Conservation (phyloP, 371 early-diverging fungal genomes). For the Mortierella sp. region DNA sequence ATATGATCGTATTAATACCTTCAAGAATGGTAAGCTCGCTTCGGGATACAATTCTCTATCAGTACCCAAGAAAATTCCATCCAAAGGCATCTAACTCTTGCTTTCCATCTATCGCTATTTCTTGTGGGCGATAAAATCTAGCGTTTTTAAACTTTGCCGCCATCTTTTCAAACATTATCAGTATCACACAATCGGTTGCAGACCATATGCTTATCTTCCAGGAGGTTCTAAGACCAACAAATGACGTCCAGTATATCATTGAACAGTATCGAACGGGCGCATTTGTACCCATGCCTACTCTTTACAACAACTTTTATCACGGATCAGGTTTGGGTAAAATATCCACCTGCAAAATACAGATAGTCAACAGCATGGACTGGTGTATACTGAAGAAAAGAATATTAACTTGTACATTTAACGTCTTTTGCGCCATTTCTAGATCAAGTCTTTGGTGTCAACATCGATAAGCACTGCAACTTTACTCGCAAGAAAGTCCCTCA, state of each 20-base stretch:
- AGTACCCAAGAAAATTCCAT: background rate
- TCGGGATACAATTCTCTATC: background rate
- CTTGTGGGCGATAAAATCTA: too few species aligned
- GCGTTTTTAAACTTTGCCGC: constrained; percentile 72
- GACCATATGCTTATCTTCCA: constrained; percentile 78
- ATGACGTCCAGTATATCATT: constrained; percentile 81
- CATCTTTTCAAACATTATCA: constrained; percentile 68
- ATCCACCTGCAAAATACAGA: background rate
- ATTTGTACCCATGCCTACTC: constrained; percentile 76
- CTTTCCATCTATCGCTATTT: too few species aligned
- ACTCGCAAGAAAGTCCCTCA: constrained; percentile 69
- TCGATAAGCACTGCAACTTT: constrained; percentile 74
- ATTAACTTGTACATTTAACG: too few species aligned
- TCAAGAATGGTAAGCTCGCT: constrained; percentile 59
- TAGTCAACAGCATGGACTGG: background rate
- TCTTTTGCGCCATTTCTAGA: constrained; percentile 49
- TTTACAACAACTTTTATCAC: constrained; percentile 76
- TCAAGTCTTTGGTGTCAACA: constrained; percentile 83
- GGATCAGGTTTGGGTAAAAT: constrained; percentile 70
- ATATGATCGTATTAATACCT: constrained; percentile 62
- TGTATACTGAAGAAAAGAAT: too few species aligned
- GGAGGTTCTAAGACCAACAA: constrained; percentile 79
- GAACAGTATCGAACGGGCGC: constrained; percentile 81
- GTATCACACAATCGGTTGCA: constrained; percentile 68
- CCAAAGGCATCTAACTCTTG: background rate